A percentile compares a stretch with the other conserved stretches of the same genome.
Evolutionary conservation across 2,329 filamentous ascomycete genomes (phyloP).

Genomic region (Ophiostoma tasmaniense): DNA sequence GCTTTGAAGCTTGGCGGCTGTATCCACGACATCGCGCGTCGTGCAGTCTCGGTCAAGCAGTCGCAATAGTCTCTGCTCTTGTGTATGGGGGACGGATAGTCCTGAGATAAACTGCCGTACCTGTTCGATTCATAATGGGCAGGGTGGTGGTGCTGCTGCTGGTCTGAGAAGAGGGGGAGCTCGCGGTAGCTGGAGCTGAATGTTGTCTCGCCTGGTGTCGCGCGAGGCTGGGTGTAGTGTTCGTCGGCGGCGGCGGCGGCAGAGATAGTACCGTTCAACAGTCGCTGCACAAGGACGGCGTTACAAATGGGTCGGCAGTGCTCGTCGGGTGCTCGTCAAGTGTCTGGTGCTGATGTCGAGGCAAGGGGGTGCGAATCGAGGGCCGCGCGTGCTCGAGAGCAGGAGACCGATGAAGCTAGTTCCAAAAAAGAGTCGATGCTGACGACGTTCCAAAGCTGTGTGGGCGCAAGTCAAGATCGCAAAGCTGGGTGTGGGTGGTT

Average conservation of each 20-base stretch:
- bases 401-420: background rate
- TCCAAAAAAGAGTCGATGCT: background rate
- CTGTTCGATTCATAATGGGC: conserved; percentile 51
- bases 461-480: background rate
- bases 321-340: background rate
- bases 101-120: conserved; percentile 33
- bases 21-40: background rate
- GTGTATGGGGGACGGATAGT: too few relatives aligned
- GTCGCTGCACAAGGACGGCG: background rate
- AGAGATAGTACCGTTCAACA: background rate
- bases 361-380: background rate
- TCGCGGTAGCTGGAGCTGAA: background rate
- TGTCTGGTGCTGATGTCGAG: background rate
- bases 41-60: background rate
- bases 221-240: background rate
- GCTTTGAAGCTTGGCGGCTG: background rate
- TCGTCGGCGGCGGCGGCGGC: background rate
- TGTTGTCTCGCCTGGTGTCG: background rate
- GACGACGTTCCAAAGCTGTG: background rate
- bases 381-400: background rate
- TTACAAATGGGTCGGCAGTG: background rate
- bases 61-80: background rate
- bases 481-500: background rate
- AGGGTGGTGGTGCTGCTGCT: conserved; percentile 8
- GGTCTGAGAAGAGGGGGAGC: background rate